These are phyloP conservation scores for Lipomyces yamanashiensis DNA, from an alignment of 805 yeast genomes.

Conservation along the genomic window DNA sequence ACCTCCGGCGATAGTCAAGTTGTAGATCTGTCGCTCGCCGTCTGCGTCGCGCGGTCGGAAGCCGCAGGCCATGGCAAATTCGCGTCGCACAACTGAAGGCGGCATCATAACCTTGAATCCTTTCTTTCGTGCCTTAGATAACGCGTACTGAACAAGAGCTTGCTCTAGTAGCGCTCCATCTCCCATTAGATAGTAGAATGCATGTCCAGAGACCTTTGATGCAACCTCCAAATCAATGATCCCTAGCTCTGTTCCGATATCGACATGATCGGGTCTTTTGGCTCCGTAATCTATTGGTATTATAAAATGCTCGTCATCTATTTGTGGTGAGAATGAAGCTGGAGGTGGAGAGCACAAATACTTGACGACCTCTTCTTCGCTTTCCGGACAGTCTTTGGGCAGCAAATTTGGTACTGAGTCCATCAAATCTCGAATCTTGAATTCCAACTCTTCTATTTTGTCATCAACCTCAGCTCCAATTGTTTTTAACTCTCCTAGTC, in stretches of 20 bases:
- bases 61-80: constrained; percentile 86
- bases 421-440: constrained; percentile 14
- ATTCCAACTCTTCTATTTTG: constrained; percentile 13
- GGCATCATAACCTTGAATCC: constrained; percentile 79
- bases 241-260: constrained; percentile 68
- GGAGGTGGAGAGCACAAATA: constrained; percentile 25
- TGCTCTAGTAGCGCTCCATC: constrained; percentile 90
- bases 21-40: constrained; percentile 83
- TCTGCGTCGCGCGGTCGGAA: constrained; percentile 90
- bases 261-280: constrained; percentile 63
- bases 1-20: constrained; percentile 52
- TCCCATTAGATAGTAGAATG: constrained; percentile 83
- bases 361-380: constrained; percentile 25
- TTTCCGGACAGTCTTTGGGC: constrained; percentile 21
- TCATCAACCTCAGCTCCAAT: constrained; percentile 14
- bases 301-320: constrained; percentile 8
- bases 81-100: constrained; percentile 82
- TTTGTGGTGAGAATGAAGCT: background rate
- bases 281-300: constrained; percentile 14
- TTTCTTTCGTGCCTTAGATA: constrained; percentile 62
- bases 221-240: constrained; percentile 75
- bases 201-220: constrained; percentile 75
- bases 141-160: constrained; percentile 81
- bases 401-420: constrained; percentile 30
- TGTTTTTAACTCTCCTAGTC: constrained; percentile 17